Base-by-base conservation (phyloP, 1,284 basidiomycete species). In the Inonotus obliquus region DNA sequence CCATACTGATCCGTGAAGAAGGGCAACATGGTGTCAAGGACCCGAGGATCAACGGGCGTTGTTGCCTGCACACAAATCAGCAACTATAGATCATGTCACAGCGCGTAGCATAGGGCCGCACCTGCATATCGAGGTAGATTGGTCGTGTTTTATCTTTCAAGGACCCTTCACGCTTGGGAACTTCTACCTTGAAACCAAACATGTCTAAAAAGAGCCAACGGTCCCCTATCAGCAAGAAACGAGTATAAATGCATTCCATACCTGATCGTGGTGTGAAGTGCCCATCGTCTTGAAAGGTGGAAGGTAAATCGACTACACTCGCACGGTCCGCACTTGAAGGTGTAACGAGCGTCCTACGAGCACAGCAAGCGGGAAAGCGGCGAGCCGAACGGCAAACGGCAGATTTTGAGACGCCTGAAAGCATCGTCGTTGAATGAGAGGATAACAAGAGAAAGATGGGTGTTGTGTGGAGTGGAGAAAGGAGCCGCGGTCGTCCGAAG, bases 91-190 rank as follows among this genome's bases (percentile, higher is more conserved):
- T 52, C 51, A 23, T 25, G 10, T 35, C 27, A 35, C 14, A 56
- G 60, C 37, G 44, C n/a, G n/a, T n/a, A 41, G 37, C 21, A 52
- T 23, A 10, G 38, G 45, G 7, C 72, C 79, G 59, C 62, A 89
- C 92, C 83, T 96, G 94, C 89, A 95, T 92, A 75, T 98, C 95
- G 53, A 98, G 84, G 76, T 98, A 98, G 68, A 98, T 96, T 23
- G 95, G 94, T 53, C 94, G 82, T 52, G 83, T 82, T 73, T 87
- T 87, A 61, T 81, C 81, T 63, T 81, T 80, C 54, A 84, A 69
- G 19, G 81, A 79, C 39, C 79, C 83, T 69, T 91, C 90, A 51
- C 84, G 83, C 62, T 78, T 81, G 38, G 85, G 82, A 54, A 84
- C 77, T 68, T 89, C 88, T 21, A 96, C 77, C 74, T 93, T 94